Evolutionary conservation across 306 rosid species (phyloP).

Genomic region (Hippophae gyantsensis): DNA sequence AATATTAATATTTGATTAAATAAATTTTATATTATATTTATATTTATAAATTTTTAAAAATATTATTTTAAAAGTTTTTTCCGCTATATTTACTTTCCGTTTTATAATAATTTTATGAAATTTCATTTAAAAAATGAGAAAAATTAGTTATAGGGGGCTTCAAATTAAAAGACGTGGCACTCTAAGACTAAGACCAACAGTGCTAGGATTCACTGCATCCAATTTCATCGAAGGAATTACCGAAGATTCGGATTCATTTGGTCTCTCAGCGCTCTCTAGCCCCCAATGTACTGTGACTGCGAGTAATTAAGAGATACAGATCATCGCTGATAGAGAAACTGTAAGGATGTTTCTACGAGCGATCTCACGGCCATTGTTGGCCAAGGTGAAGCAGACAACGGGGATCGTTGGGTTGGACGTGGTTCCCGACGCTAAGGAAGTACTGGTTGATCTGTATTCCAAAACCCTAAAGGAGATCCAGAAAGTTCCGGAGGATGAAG

Average conservation of each 20-base stretch:
- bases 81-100: too few species aligned
- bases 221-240: not conserved
- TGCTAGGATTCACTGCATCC: not conserved
- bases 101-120: not conserved
- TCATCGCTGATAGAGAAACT: not conserved
- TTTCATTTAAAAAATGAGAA: too few species aligned
- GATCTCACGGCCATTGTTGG: conserved; percentile 79
- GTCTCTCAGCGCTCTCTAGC: not conserved
- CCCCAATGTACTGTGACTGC: not conserved
- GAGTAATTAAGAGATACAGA: not conserved
- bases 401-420: conserved; percentile 84
- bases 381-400: conserved; percentile 72
- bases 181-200: not conserved
- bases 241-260: not conserved
- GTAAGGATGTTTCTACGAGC: conserved; percentile 66
- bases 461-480: conserved; percentile 78
- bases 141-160: not conserved
- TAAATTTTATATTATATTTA: too few species aligned
- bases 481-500: conserved; percentile 84
- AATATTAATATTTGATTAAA: too few species aligned
- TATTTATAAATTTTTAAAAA: too few species aligned
- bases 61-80: too few species aligned
- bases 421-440: conserved; percentile 79
- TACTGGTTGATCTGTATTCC: conserved; percentile 54
- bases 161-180: not conserved